Evolutionary conservation across 768 basidiomycete genomes (phyloP), one percentile per base, ranked within the genome.

Genomic region (Collybiopsis confluens): DNA sequence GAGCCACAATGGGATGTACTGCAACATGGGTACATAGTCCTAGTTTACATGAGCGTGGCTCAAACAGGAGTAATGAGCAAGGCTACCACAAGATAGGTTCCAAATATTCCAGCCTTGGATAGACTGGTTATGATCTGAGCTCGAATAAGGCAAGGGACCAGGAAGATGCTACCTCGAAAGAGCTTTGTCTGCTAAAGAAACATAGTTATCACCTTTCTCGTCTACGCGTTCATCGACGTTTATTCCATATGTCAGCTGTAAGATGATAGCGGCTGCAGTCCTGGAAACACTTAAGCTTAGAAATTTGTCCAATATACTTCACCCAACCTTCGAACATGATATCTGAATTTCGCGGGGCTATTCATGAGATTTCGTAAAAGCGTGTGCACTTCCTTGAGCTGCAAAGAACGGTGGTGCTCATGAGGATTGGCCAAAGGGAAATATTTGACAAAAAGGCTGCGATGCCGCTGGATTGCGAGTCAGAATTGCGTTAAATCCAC

Each of bases 81-180:
- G 65, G 64, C 52, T 65, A 76, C 63, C 42, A 78, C 77, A 13
- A 77, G 62, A 54, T 70, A 78, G 2, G 70, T 68, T 7, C 77
- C 77, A 58, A 72, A 75, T 46, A 73, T 67, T 3, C 72, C 73
- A 9, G 72, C 74, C 33, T 64, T 58, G 26, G 67, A 65, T 18
- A 75, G 64, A 27, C 62, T 63, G 5, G 6, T 40, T 40, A 16
- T 20, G n/a, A 6, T 40, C 6, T 20, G n/a, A n/a, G 5, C 38
- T 15, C 15, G 15, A 16, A 6, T 15, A 6, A 9, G n/a, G 8
- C 6, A 6, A 40, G 38, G 8, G 18, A 5, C 38, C 38, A 20
- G n/a, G 18, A 40, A 16, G 16, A 20, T 16, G 16, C 38, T 40
- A 40, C 38, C 38, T 40, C 6, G 66, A 61, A 21, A 76, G 52